Evolutionary conservation across 352 stramenopile genomes (phyloP), one percentile per base, ranked within the genome.

Genomic region (Phytophthora podocarpi): DNA sequence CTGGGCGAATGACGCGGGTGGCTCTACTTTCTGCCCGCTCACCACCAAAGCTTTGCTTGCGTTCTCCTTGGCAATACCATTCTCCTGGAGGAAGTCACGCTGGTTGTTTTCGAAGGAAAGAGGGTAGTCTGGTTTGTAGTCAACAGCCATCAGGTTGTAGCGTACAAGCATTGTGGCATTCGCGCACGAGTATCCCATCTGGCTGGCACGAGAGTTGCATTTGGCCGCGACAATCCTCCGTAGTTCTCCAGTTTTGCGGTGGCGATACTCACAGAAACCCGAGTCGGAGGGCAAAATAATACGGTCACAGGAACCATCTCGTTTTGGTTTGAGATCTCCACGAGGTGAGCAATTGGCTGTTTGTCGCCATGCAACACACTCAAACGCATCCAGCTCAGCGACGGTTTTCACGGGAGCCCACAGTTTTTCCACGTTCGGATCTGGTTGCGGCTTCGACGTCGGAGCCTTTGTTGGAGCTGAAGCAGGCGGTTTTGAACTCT

Each of bases 241-340:
- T 11, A 73, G 42, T 23, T 56, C 63, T 26, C 65, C 68, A 0
- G 67, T 82, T 24, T 65, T 58, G 13, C 59, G 64, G 49, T 85
- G 74, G 11, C 59, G 72, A 23, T 82, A 72, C 40, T 87, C 78
- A 34, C 80, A 90, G 49, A 73, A 90, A 6, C 80, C 78, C 1
- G 72, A 73, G 32, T 81, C 69, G 13, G 59, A 50, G 31, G 66
- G 51, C 5, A 51, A 40, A 40, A 88, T 79, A 2, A 67, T 40
- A 3, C 63, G 42, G 16, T 58, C 35, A 52, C 80, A 90, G 1
- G 40, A 46, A 1, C 26, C 43, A 46, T 85, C 76, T 34, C 72
- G 15, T 21, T 51, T 13, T 1, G 70, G 49, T 34, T 76, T 66
- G 10, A 56, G 50, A 12, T 45, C 28, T 12, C 78, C 76, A 49